These are phyloP conservation scores for Glebionis coronaria DNA, from an alignment of 129 eudicot genomes.

Conservation along the genomic window DNA sequence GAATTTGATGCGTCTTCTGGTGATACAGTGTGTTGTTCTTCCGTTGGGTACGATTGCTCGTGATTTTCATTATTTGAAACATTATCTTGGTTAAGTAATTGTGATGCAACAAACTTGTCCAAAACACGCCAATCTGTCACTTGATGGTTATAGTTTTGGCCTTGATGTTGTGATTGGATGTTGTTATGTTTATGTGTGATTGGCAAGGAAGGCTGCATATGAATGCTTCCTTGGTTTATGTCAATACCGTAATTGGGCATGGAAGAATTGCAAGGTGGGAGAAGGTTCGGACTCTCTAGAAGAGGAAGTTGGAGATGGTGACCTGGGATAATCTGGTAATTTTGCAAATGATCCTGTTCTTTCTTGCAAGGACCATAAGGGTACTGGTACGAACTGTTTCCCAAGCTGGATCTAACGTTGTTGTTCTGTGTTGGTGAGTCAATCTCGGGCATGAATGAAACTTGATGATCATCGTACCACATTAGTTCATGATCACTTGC, in stretches of 20 bases:
- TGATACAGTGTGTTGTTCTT: background rate
- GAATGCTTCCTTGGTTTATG: conserved; percentile 30
- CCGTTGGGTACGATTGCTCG: conserved; percentile 16
- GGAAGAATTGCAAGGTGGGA: conserved; percentile 30
- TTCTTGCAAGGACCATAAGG: conserved; percentile 50
- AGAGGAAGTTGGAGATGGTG: conserved; percentile 74
- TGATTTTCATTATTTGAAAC: conserved; percentile 38
- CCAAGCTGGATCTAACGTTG: conserved; percentile 27
- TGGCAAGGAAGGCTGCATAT: conserved; percentile 31
- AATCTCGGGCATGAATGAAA: conserved; percentile 70
- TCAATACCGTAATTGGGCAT: conserved; percentile 42
- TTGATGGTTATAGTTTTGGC: conserved; percentile 51
- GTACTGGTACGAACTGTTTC: conserved; percentile 28
- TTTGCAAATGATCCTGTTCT: conserved; percentile 44
- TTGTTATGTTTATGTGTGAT: conserved; percentile 24
- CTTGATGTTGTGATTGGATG: conserved; percentile 29
- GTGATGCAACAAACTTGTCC: conserved; percentile 94
- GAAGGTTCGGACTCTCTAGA: conserved; percentile 57
- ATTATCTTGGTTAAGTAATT: conserved; percentile 71
- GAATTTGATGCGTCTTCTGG: conserved; percentile 64
- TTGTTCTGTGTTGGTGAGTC: conserved; percentile 53
- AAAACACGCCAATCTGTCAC: conserved; percentile 89
- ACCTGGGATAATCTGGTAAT: conserved; percentile 49
- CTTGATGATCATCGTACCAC: conserved; percentile 83
- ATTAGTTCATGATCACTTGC: conserved; percentile 63